Percentiles rank a stretch among this genome's conserved stretches.
These are phyloP conservation scores for Ustulina deusta DNA, from an alignment of 2,329 filamentous ascomycete species.

Conservation along the genomic window DNA sequence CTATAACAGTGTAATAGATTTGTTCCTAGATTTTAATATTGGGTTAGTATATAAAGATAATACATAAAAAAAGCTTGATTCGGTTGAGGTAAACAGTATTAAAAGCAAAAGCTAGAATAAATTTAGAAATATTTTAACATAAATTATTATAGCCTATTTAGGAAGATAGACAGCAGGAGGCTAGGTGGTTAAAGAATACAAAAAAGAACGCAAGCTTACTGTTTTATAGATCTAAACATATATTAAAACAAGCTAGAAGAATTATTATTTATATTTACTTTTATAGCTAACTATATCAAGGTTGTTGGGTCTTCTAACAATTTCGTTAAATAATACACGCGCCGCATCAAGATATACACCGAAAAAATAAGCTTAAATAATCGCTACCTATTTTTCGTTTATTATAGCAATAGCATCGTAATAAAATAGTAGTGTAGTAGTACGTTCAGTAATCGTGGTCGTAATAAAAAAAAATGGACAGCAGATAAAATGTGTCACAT, in stretches of 20 bases:
- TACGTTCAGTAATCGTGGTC: background rate
- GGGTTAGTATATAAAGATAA: too few species aligned
- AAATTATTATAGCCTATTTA: too few species aligned
- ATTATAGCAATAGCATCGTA: slow-evolving; percentile 16
- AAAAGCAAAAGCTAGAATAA: too few species aligned
- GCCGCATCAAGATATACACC: slow-evolving; percentile 16
- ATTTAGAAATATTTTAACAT: too few species aligned
- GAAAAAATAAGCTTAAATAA: slow-evolving; percentile 22
- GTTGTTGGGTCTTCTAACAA: background rate
- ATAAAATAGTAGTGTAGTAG: slow-evolving; percentile 5
- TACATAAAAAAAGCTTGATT: too few species aligned
- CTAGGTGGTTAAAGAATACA: too few species aligned
- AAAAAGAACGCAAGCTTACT: slow-evolving; percentile 30
- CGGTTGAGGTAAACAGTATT: too few species aligned
- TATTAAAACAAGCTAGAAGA: slow-evolving; percentile 10
- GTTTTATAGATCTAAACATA: slow-evolving; percentile 1
- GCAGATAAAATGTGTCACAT: background rate
- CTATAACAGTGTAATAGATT: slow-evolving; percentile 53
- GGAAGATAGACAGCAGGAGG: too few species aligned
- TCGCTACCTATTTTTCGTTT: slow-evolving; percentile 2
- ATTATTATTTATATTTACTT: slow-evolving; percentile 33
- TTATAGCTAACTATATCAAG: slow-evolving; percentile 10
- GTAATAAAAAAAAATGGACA: background rate
- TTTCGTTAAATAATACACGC: slow-evolving; percentile 10
- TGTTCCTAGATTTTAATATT: slow-evolving; percentile 55